Base-by-base conservation (phyloP, 495 filamentous ascomycete species). In the Talaromyces liani region DNA sequence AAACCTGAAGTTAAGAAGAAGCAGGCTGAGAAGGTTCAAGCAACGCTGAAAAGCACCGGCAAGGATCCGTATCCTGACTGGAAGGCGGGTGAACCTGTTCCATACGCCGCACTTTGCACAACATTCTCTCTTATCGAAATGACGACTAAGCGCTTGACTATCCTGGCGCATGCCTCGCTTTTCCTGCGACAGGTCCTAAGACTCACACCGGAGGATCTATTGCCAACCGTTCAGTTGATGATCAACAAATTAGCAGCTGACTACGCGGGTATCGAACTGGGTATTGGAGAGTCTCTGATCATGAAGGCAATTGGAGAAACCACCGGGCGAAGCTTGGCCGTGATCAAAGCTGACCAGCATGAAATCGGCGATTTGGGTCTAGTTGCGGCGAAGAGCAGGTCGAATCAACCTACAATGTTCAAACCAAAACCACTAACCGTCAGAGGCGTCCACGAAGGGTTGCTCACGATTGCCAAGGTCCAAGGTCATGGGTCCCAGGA, bases 241-340 rank as follows among this genome's bases (percentile, higher is more conserved):
- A 92, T 94, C 76, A 97, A 96, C 74, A 98, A 97, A 69, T 85
- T 98, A 36, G 94, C 94, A 12, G 93, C 94, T 1, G 94, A 98
- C 71, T 98, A 97, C 69, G 88, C 93, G 25, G 94, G 94, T 20
- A 90, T 98, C 63, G 94, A 98, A 74, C 80, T 98, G 18, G 94
- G 94, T 31, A 98, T 98, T 70, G 94, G 94, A 51, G 94, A 98
- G 77, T 96, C 92, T 14, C 72, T 98, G 53, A 96, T 98, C 68
- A 97, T 98, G 92, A 98, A 97, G 69, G 90, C 94, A 16, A 96
- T 98, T 69, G 92, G 92, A 14, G 93, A 98, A 77, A 88, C 86
- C 58, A 98, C 94, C 2, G 94, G 94, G 6, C 88, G 95, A 61
- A 94, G 88, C 70, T 74, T 97, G 47, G 75, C 84, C 8, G 85